phyloP scores from a whole-genome alignment of 495 filamentous ascomycete genomes.

The Gamarada debralockiae region DNA sequence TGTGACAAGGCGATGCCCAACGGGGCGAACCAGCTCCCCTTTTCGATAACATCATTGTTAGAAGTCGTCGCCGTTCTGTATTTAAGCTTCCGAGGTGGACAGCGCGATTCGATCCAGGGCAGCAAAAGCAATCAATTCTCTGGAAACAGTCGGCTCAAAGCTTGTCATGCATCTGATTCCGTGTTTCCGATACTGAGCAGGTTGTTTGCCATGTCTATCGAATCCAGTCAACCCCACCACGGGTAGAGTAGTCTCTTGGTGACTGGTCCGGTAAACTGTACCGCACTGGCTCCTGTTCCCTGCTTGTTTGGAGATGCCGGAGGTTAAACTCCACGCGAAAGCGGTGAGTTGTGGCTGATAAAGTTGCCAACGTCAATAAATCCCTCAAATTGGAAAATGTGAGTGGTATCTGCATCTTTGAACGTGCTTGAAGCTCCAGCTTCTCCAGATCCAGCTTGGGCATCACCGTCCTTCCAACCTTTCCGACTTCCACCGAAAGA shows the following conservation, averaged over 20 bases:
- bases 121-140: background rate
- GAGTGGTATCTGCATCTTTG: constrained; percentile 11
- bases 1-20: background rate
- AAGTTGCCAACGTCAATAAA: too few relatives aligned
- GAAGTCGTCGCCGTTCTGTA: background rate
- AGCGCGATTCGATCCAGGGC: background rate
- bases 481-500: too few relatives aligned
- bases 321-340: constrained; percentile 1
- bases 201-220: background rate
- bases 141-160: constrained; percentile 23
- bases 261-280: constrained; percentile 12
- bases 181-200: background rate
- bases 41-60: background rate
- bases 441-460: background rate
- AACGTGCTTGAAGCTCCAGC: background rate
- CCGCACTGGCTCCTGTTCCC: too few relatives aligned
- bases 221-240: constrained; percentile 8
- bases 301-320: background rate
- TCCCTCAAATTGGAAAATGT: constrained; percentile 3
- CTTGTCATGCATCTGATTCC: background rate
- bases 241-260: background rate
- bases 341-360: constrained; percentile 20
- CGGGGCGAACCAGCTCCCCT: too few relatives aligned
- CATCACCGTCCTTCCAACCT: background rate
- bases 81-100: background rate